Percentiles rank a stretch among this genome's conserved stretches.
Evolutionary conservation across 1,284 basidiomycete genomes (phyloP).

Genomic region (Waitea zeae): DNA sequence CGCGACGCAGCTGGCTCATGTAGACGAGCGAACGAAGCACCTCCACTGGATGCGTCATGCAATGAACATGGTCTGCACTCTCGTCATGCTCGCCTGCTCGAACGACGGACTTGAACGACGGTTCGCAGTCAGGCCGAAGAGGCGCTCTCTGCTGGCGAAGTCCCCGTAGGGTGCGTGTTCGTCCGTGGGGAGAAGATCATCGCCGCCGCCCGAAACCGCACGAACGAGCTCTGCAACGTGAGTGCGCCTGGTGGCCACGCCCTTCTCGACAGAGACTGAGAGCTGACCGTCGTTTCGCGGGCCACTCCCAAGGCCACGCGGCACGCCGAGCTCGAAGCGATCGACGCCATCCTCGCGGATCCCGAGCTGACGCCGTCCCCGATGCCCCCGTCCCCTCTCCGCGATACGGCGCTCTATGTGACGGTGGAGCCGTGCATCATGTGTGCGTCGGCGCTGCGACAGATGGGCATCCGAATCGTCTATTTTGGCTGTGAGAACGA

Average conservation of each 20-base stretch:
- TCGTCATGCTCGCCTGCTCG: conserved; percentile 1
- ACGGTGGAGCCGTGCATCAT: conserved; percentile 99
- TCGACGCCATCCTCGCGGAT: conserved; percentile 73
- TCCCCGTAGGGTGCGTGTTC: conserved; percentile 95
- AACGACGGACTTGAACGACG: background rate
- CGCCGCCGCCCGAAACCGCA: conserved; percentile 80
- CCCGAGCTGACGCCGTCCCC: conserved; percentile 34
- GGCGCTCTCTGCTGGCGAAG: conserved; percentile 74
- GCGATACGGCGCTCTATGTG: conserved; percentile 81
- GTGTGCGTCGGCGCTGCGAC: conserved; percentile 91
- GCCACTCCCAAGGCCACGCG: conserved; percentile 60
- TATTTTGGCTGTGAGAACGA: conserved; percentile 95
- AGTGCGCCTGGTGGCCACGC: too few relatives aligned
- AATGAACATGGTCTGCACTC: conserved; percentile 11
- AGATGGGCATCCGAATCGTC: conserved; percentile 83
- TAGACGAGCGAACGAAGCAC: conserved; percentile 4
- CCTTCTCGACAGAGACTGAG: background rate
- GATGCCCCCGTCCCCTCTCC: conserved; percentile 42
- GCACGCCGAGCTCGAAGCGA: conserved; percentile 96
- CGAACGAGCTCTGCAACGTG: conserved; percentile 89
- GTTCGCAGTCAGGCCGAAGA: conserved; percentile 66
- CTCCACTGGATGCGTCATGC: conserved; percentile 9
- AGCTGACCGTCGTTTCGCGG: conserved; percentile 1
- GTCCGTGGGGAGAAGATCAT: conserved; percentile 66
- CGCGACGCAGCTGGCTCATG: background rate